These are phyloP conservation scores for Rhodomyrtus tomentosa DNA, from an alignment of 345 rosid species.

Conservation along the genomic window DNA sequence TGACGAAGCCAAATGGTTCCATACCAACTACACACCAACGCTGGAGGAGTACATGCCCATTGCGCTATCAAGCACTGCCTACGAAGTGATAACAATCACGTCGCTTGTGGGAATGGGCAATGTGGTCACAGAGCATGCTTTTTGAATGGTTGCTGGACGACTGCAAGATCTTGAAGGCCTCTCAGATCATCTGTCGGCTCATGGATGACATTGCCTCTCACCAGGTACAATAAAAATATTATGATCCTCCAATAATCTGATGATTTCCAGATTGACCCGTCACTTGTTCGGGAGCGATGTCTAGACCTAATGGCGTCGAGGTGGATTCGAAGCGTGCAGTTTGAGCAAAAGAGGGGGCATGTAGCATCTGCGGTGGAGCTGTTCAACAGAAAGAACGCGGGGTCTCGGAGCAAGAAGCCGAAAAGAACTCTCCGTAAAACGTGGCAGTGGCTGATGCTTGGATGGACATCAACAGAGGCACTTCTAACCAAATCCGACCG, in stretches of 20 bases:
- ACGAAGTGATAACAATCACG: not conserved
- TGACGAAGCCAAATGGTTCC: not conserved
- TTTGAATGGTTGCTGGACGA: not conserved
- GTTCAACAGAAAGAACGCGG: not conserved
- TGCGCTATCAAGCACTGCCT: not conserved
- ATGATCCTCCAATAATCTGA: not conserved
- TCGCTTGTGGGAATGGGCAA: not conserved
- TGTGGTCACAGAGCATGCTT: not conserved
- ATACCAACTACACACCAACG: not conserved
- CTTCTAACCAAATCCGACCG: not conserved
- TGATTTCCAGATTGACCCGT: no score
- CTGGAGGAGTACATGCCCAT: not conserved
- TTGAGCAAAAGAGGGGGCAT: not conserved
- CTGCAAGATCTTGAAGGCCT: not conserved
- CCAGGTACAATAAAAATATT: not conserved
- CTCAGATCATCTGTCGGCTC: not conserved
- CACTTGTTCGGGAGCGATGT: not conserved
- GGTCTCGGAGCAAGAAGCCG: not conserved
- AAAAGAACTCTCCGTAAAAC: not conserved
- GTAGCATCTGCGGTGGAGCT: not conserved
- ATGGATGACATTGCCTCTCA: not conserved
- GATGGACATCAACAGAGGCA: not conserved
- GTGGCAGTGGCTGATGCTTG: not conserved
- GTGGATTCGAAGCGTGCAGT: not conserved
- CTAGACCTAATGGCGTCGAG: not conserved